Evolutionary conservation across 2,329 filamentous ascomycete species (phyloP).

Genomic region (Grosmannia serpens): DNA sequence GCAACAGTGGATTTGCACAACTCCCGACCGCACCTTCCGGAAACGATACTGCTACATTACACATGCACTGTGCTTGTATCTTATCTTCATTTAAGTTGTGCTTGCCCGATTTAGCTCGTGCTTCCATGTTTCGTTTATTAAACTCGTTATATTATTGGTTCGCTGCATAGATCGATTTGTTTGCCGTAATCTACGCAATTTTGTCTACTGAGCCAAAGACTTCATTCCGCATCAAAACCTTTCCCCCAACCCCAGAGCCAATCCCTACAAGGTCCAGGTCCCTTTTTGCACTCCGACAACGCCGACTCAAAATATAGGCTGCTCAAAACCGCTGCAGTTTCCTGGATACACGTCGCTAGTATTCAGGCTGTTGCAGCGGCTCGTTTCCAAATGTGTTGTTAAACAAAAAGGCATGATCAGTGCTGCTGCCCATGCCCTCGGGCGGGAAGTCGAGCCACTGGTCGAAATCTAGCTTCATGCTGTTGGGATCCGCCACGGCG

Average conservation of each 20-base stretch:
- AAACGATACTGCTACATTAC: not conserved
- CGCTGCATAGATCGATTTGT: not conserved
- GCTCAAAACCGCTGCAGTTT: not conserved
- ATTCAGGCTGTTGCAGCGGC: slow-evolving; percentile 8
- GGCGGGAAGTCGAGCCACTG: slow-evolving; percentile 48
- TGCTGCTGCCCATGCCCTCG: slow-evolving; percentile 25
- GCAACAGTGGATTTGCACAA: not conserved
- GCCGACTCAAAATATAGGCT: not conserved
- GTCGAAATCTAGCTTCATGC: slow-evolving; percentile 43
- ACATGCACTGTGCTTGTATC: no score
- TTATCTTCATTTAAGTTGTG: no score
- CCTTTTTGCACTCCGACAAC: not conserved
- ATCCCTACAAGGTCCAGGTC: not conserved
- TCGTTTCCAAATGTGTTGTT: slow-evolving; percentile 11
- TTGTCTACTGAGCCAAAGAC: not conserved
- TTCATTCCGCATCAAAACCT: not conserved
- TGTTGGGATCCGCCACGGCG: slow-evolving; percentile 24
- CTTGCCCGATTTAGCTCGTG: no score
- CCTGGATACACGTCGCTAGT: not conserved
- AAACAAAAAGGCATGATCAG: slow-evolving; percentile 18
- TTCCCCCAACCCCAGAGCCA: not conserved
- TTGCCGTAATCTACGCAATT: not conserved
- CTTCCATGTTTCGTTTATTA: not conserved
- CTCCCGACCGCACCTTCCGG: not conserved
- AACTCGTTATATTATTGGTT: not conserved